Percentiles rank a stretch among this genome's conserved stretches.
These are phyloP conservation scores for Wickerhamiella slavikovae DNA, from an alignment of 805 yeast species.

Conservation along the genomic window DNA sequence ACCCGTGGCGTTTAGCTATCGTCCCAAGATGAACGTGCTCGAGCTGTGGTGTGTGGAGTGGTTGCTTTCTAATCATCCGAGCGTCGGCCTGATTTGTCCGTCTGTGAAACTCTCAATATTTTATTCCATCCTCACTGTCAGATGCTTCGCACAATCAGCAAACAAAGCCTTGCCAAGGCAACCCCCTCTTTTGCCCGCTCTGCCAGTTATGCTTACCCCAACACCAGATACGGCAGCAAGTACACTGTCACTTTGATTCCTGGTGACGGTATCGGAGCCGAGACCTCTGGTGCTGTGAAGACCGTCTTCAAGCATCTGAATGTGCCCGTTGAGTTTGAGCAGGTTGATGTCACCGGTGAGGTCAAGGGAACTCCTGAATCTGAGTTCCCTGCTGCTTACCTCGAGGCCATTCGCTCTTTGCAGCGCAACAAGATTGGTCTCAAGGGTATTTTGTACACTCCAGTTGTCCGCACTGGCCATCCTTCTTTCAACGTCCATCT, in stretches of 20 bases:
- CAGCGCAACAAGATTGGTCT: conserved; percentile 94
- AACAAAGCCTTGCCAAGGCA: no score
- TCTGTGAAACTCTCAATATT: no score
- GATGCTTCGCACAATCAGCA: no score
- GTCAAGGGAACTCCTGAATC: no score
- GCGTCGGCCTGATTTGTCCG: no score
- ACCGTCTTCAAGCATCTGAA: conserved; percentile 70
- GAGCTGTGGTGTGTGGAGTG: no score
- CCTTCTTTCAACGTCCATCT: conserved; percentile 88
- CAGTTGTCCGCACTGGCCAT: conserved; percentile 54
- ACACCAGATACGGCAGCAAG: conserved; percentile 55
- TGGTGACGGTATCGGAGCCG: conserved; percentile 94
- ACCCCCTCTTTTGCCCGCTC: no score
- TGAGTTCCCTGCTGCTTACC: conserved; percentile 36
- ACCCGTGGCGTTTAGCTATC: no score
- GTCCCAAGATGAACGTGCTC: no score
- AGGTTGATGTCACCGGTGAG: conserved; percentile 34
- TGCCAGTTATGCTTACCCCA: conserved; percentile 6
- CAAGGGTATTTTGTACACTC: conserved; percentile 89
- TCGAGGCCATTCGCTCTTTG: conserved; percentile 72
- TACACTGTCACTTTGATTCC: conserved; percentile 89
- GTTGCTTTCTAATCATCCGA: no score
- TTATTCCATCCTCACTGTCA: no score
- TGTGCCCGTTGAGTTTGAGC: conserved; percentile 89
- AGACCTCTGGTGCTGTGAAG: conserved; percentile 83